Percentiles rank a stretch among this genome's conserved stretches.
phyloP scores from a whole-genome alignment of 345 rosid species.

The Citrus reticulata region DNA sequence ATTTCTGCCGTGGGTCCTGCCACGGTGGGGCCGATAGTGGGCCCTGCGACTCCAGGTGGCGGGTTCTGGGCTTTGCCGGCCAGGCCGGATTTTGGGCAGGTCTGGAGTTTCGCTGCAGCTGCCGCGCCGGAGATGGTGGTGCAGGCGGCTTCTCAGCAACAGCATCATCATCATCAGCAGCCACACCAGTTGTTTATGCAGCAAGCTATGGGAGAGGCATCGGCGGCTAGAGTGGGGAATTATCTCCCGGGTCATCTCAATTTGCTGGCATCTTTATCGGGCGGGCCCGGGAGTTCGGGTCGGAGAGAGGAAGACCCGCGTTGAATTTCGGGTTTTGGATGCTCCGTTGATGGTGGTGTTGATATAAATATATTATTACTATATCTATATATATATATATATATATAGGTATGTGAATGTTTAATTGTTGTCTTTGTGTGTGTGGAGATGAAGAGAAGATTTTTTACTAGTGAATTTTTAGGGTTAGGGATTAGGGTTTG shows the following conservation, averaged over 20 bases:
- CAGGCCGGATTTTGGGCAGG: slow-evolving; percentile 67
- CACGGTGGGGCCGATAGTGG: slow-evolving; percentile 37
- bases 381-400: slow-evolving; percentile 9
- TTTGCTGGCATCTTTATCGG: slow-evolving; percentile 80
- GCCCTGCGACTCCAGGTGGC: slow-evolving; percentile 36
- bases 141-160: slow-evolving; percentile 38
- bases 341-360: slow-evolving; percentile 14
- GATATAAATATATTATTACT: slow-evolving; percentile 11
- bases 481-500: slow-evolving; percentile 33
- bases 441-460: slow-evolving; percentile 33
- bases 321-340: slow-evolving; percentile 24
- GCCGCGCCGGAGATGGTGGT: slow-evolving; percentile 61
- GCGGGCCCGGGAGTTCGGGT: slow-evolving; percentile 60
- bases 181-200: slow-evolving; percentile 51
- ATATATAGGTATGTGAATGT: slow-evolving; percentile 23
- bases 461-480: slow-evolving; percentile 27
- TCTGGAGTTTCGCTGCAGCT: slow-evolving; percentile 71
- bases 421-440: slow-evolving; percentile 26
- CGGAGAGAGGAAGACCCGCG: slow-evolving; percentile 65
- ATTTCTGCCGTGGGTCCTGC: slow-evolving; percentile 28
- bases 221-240: slow-evolving; percentile 80
- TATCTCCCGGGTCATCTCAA: slow-evolving; percentile 85
- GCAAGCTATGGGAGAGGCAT: slow-evolving; percentile 89
- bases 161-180: slow-evolving; percentile 16
- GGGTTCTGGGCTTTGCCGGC: slow-evolving; percentile 93